phyloP scores from a whole-genome alignment of 2,329 filamentous ascomycete species.

The Tolypocladium paradoxum region DNA sequence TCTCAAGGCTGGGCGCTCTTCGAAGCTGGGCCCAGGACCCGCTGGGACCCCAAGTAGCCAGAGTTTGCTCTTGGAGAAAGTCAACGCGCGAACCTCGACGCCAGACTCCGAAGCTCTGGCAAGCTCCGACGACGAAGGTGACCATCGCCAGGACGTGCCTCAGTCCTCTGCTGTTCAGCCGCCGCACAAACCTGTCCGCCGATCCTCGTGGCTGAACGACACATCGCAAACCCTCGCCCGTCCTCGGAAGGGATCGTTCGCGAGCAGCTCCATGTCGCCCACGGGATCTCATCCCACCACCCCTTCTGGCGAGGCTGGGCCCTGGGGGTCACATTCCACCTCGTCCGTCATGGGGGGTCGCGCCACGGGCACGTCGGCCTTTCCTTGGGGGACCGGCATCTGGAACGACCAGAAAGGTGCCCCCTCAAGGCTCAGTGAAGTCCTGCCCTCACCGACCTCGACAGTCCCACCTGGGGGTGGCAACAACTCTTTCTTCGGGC shows the following conservation, averaged over 20 bases:
- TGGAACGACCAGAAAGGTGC: conserved; percentile 80
- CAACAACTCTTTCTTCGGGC: conserved; percentile 35
- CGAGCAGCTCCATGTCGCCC: conserved; percentile 65
- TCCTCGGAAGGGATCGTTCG: conserved; percentile 67
- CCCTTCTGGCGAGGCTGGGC: conserved; percentile 53
- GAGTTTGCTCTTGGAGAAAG: conserved; percentile 61
- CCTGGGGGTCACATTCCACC: conserved; percentile 44
- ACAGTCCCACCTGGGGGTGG: conserved; percentile 35
- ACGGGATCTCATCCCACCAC: conserved; percentile 73
- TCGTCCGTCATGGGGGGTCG: conserved; percentile 37
- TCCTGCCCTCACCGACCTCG: conserved; percentile 65
- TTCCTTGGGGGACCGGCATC: conserved; percentile 70
- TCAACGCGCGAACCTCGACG: conserved; percentile 70
- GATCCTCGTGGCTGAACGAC: conserved; percentile 81
- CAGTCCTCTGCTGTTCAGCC: conserved; percentile 31
- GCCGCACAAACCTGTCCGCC: conserved; percentile 53
- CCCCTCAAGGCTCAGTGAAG: conserved; percentile 61
- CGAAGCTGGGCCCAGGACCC: conserved; percentile 40
- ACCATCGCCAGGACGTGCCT: conserved; percentile 48
- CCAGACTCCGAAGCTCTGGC: conserved; percentile 89
- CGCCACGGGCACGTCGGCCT: conserved; percentile 36
- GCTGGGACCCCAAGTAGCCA: conserved; percentile 45
- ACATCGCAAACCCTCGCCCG: conserved; percentile 52
- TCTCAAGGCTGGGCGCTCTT: conserved; percentile 36
- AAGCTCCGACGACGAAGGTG: conserved; percentile 86